Evolutionary conservation across 2,329 filamentous ascomycete species (phyloP).

Genomic region (Aplosporella prunicola): DNA sequence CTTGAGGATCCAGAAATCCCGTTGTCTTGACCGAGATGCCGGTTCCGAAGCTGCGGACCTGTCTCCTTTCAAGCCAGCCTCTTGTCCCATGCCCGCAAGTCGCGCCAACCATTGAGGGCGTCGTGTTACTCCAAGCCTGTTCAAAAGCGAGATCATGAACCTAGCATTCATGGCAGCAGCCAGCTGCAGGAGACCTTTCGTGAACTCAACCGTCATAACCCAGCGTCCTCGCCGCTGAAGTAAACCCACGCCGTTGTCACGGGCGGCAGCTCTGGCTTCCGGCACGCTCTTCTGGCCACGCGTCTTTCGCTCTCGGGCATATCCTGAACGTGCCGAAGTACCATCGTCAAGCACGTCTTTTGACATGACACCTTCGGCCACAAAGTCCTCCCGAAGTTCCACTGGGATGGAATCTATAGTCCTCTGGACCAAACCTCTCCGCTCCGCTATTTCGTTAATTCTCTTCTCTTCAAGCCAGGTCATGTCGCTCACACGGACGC

Average conservation of each 20-base stretch:
- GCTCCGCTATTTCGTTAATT: slow-evolving; percentile 60
- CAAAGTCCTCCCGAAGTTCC: slow-evolving; percentile 33
- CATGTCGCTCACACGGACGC: slow-evolving; percentile 60
- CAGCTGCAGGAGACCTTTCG: slow-evolving; percentile 63
- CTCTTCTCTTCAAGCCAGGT: slow-evolving; percentile 93
- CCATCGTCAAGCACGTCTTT: slow-evolving; percentile 25
- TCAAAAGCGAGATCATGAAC: slow-evolving; percentile 45
- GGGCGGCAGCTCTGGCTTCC: slow-evolving; percentile 20
- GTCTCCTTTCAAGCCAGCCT: slow-evolving; percentile 18
- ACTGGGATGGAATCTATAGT: slow-evolving; percentile 29
- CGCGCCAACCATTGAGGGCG: slow-evolving; percentile 56
- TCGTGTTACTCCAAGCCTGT: slow-evolving; percentile 49
- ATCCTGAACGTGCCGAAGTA: slow-evolving; percentile 37
- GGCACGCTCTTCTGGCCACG: slow-evolving; percentile 36
- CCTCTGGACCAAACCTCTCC: slow-evolving; percentile 30
- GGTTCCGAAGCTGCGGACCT: too few relatives aligned
- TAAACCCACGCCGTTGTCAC: slow-evolving; percentile 63
- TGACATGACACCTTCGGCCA: slow-evolving; percentile 28
- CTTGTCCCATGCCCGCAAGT: slow-evolving; percentile 34
- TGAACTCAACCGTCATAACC: slow-evolving; percentile 66
- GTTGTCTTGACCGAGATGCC: slow-evolving; percentile 38
- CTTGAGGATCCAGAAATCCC: slow-evolving; percentile 37
- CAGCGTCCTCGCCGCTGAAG: slow-evolving; percentile 70
- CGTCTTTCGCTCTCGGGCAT: slow-evolving; percentile 60
- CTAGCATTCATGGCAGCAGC: slow-evolving; percentile 50